These are phyloP conservation scores for Stemphylium beticola DNA, from an alignment of 2,329 filamentous ascomycete species.

Conservation along the genomic window DNA sequence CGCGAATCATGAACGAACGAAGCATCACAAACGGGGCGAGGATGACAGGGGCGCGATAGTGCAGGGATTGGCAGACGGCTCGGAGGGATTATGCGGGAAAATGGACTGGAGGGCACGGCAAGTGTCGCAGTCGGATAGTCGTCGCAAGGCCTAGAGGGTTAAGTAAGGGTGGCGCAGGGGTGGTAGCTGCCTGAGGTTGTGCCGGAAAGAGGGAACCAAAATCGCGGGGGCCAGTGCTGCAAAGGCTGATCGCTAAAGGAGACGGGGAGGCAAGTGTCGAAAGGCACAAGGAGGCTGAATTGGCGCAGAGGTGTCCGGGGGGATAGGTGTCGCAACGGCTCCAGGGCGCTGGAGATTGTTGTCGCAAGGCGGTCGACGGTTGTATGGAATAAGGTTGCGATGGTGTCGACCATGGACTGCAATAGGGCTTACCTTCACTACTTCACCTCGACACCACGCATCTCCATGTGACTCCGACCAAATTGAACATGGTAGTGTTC, in stretches of 20 bases:
- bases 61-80: neutral
- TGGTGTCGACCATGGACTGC: constrained; percentile 8
- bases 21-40: constrained; percentile 6
- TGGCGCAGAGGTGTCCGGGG: neutral
- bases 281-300: neutral
- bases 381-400: constrained; percentile 7
- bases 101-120: neutral
- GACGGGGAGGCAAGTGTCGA: neutral
- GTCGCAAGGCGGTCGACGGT: constrained; percentile 8
- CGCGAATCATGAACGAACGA: constrained; percentile 7
- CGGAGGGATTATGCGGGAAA: neutral
- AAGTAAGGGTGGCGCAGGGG: neutral
- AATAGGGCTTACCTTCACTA: constrained; percentile 23
- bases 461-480: constrained; percentile 13
- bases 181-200: neutral
- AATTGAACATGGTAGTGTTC: constrained; percentile 17
- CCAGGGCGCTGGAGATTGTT: neutral
- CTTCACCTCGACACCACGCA: constrained; percentile 27
- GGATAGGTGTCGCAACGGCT: neutral
- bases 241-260: neutral
- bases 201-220: neutral
- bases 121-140: constrained; percentile 1
- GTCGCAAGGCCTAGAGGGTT: neutral
- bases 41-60: neutral
- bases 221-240: constrained; percentile 3